These are phyloP conservation scores for Macrophomina tecta DNA, from an alignment of 2,329 filamentous ascomycete genomes.

Conservation along the genomic window DNA sequence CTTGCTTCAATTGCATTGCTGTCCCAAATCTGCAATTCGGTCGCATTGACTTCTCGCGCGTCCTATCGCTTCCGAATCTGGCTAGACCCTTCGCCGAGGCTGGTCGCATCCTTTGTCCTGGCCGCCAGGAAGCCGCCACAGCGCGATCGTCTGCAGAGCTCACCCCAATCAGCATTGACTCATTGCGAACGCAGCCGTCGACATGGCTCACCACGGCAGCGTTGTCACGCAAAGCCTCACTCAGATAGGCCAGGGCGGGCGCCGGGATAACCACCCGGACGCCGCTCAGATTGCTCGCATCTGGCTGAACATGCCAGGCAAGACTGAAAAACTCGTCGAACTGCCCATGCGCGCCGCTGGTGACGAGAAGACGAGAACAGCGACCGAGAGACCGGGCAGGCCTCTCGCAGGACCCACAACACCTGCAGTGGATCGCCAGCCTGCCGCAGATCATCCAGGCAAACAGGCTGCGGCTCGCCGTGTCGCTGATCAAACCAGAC, in stretches of 20 bases:
- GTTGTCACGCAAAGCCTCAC: conserved; percentile 15
- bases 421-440: neutral
- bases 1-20: neutral
- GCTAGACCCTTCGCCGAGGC: neutral
- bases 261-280: neutral
- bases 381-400: neutral
- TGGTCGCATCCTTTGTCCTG: neutral
- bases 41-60: neutral
- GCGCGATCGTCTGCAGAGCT: neutral
- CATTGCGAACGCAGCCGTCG: neutral
- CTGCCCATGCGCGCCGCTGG: neutral
- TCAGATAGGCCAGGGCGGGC: conserved; percentile 1
- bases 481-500: neutral
- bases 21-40: neutral
- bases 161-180: neutral
- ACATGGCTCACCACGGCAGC: conserved; percentile 5
- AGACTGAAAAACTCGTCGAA: neutral
- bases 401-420: conserved; percentile 7
- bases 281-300: conserved; percentile 17
- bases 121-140: neutral
- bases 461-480: neutral
- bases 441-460: conserved; percentile 9
- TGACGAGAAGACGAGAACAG: neutral
- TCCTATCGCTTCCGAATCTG: neutral
- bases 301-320: conserved; percentile 8